Evolutionary conservation across 2,329 filamentous ascomycete species (phyloP).

Genomic region (Ilyonectria sp.): DNA sequence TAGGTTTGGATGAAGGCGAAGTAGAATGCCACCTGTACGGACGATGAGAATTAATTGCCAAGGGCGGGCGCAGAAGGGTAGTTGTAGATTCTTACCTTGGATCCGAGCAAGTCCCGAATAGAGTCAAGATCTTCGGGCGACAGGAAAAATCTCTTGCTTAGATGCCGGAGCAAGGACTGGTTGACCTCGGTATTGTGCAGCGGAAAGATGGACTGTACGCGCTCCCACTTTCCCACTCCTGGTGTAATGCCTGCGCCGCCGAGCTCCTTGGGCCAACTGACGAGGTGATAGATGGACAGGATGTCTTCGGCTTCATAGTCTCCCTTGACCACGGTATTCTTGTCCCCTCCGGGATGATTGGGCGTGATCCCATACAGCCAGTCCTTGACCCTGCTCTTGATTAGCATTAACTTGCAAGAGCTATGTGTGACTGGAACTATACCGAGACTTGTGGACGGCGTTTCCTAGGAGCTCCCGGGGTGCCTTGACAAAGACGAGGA

Average conservation of each 20-base stretch:
- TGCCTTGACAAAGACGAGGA: slow-evolving; percentile 77
- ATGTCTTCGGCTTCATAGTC: slow-evolving; percentile 76
- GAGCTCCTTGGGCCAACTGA: slow-evolving; percentile 69
- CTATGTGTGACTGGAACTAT: slow-evolving; percentile 16
- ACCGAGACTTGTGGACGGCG: slow-evolving; percentile 78
- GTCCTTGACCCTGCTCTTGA: slow-evolving; percentile 73
- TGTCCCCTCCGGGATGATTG: slow-evolving; percentile 71
- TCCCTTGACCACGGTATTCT: slow-evolving; percentile 66
- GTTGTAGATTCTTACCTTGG: slow-evolving; percentile 58
- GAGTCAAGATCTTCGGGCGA: slow-evolving; percentile 68
- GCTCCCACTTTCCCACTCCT: slow-evolving; percentile 70
- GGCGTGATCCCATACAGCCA: slow-evolving; percentile 81
- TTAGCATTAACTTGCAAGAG: background rate
- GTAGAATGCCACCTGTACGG: slow-evolving; percentile 77
- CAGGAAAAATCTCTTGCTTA: slow-evolving; percentile 68
- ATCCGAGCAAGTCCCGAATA: slow-evolving; percentile 74
- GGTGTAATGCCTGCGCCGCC: slow-evolving; percentile 77
- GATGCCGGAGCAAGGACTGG: slow-evolving; percentile 68
- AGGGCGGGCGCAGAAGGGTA: too few species aligned
- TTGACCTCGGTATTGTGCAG: slow-evolving; percentile 73
- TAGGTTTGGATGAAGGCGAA: slow-evolving; percentile 88
- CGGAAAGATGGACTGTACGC: slow-evolving; percentile 74
- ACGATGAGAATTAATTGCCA: background rate
- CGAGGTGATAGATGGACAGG: slow-evolving; percentile 79
- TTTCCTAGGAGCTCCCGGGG: slow-evolving; percentile 75